Conservation (phyloP, 140 eudicot species). For the Anethum foeniculum region DNA sequence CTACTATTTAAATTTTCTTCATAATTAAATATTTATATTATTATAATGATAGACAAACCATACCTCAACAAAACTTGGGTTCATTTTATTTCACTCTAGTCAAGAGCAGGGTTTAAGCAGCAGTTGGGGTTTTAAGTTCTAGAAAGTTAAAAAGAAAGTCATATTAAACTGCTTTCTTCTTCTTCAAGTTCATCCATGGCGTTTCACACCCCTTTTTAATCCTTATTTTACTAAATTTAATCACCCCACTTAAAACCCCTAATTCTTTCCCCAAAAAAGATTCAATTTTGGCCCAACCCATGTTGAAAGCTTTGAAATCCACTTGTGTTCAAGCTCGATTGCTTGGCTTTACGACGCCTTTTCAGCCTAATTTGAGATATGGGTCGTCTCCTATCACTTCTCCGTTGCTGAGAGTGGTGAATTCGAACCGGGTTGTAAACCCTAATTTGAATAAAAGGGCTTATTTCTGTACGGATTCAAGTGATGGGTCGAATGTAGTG, state of each 20-base stretch:
- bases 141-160: neutral
- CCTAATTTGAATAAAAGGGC: conserved; percentile 33
- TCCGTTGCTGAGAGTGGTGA: conserved; percentile 36
- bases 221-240: neutral
- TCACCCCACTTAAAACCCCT: neutral
- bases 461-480: conserved; percentile 72
- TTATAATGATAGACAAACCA: neutral
- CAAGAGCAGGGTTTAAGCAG: conserved; percentile 1
- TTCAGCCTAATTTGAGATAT: conserved; percentile 30
- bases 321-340: conserved; percentile 39
- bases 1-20: no score
- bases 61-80: neutral
- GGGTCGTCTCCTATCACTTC: conserved; percentile 23
- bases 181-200: conserved; percentile 29
- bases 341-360: conserved; percentile 17
- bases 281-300: conserved; percentile 13
- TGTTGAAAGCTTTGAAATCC: conserved; percentile 68
- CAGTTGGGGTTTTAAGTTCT: neutral
- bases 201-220: conserved; percentile 14
- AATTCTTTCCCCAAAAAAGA: neutral
- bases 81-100: neutral
- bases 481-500: conserved; percentile 43
- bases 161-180: neutral
- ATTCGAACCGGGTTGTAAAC: conserved; percentile 23
- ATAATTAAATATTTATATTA: no score